Base-by-base conservation (phyloP, 1,284 basidiomycete genomes). In the Xerocomus amazonicus region DNA sequence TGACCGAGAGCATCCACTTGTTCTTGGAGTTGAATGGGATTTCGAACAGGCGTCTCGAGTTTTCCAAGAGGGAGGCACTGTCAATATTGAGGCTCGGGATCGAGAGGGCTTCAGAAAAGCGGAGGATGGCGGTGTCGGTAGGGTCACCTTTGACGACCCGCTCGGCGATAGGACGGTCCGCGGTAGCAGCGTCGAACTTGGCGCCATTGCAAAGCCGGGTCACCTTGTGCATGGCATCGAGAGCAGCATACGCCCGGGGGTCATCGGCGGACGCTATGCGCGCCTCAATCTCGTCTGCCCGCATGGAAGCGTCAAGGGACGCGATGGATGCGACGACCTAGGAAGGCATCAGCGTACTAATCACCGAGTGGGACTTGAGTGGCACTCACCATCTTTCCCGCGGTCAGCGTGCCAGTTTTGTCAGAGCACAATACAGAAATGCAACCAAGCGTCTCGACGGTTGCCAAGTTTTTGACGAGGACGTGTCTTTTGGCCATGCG, bases 181-280 rank as follows among this genome's bases (percentile, higher is more conserved):
- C 60, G 1, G 67, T 64, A 9, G 65, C 55, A 16, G 66, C 65
- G 44, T 79, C 76, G 47, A 85, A 86, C 29, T 68, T 71, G 0
- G 84, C 83, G 7, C 75, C 79, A 50, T 85, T 87, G 67, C 83
- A 86, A 6, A 86, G 68, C 14, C 77, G 75, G 29, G 77, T 70
- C 31, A 81, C 60, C 47, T 73, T 67, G 34, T 77, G 76, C 1
- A 79, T 50, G 40, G 65, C 66, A n/a, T 51, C 51, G 27, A 67
- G 52, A 14, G 57, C 64, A 14, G 60, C 49, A 8, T 52, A 66
- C 16, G 17, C 6, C 5, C 9, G 28, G 10, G 62, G 54, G 3
- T 55, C 47, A 4, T 29, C 19, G 3, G 41, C 48, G 10, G 55
- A 47, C 3, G 51, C 47, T 0, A 71, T 54, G 10, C 62, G 46